These are phyloP conservation scores for Sarocladium brachiariae DNA, from an alignment of 2,329 filamentous ascomycete species.

Conservation along the genomic window DNA sequence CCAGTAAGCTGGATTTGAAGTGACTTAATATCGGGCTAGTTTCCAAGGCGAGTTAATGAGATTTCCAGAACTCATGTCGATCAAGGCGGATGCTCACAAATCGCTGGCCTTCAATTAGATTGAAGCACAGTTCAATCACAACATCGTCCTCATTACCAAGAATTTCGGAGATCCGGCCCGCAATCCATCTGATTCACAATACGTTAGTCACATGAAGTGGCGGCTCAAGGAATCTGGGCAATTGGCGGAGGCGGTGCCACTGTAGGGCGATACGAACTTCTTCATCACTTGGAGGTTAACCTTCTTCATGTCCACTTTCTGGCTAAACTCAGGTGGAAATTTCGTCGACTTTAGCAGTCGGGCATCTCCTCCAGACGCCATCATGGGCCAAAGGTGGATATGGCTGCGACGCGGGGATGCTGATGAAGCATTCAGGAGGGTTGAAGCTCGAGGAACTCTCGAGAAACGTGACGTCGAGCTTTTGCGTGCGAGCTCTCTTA, in stretches of 20 bases:
- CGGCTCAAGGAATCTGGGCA: not conserved
- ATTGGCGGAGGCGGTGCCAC: not conserved
- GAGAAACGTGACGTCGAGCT: conserved; percentile 11
- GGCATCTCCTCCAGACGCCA: conserved; percentile 80
- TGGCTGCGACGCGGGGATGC: not conserved
- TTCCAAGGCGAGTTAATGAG: not conserved
- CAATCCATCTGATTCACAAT: conserved; percentile 69
- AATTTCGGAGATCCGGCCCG: conserved; percentile 77
- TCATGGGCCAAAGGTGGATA: conserved; percentile 30
- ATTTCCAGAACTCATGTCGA: not conserved
- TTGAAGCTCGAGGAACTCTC: not conserved
- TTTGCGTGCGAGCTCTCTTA: conserved; percentile 5
- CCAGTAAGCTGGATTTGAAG: conserved; percentile 92
- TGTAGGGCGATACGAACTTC: conserved; percentile 54
- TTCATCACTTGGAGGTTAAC: conserved; percentile 98
- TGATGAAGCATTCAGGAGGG: not conserved
- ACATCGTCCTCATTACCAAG: conserved; percentile 93
- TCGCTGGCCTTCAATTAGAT: conserved; percentile 64
- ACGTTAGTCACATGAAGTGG: no score
- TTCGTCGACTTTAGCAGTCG: conserved; percentile 88
- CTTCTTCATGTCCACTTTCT: conserved; percentile 95
- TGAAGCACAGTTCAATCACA: conserved; percentile 76
- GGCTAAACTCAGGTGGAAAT: conserved; percentile 86
- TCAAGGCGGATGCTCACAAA: conserved; percentile 53
- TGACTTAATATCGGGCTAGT: conserved; percentile 87